Evolutionary conservation across 768 basidiomycete genomes (phyloP), one percentile per base, ranked within the genome.

Genomic region (Leccinum ochraceum): DNA sequence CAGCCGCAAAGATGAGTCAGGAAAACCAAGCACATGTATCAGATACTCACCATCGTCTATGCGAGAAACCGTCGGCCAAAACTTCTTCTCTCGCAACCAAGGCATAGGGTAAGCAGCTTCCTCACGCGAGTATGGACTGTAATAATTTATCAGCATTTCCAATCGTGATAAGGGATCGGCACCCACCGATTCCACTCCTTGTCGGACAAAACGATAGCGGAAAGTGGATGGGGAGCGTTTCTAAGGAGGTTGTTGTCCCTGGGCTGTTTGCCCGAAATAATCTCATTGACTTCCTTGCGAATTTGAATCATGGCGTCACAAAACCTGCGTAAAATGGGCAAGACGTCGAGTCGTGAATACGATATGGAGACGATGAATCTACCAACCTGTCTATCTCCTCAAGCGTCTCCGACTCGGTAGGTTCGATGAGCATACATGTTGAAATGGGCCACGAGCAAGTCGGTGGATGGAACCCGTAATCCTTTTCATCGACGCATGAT

Each of bases 241-340:
- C 88, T 93, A 62, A 99, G 80, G 17, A 96, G 74, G 72, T 99
- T 99, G 78, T 94, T 92, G 63, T 92, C 92, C 71, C 82, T 89
- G 3, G 94, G 91, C 73, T 96, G 94, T 69, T 88, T 89, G 53
- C 96, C 97, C 17, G 82, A 77, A 49, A 90, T 83, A 67, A 99
- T 83, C 53, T 95, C 92, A 58, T 95, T 88, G 0, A 87, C 95
- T 75, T 99, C 97, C 67, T 86, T 79, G 54, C 95, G 90, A 65
- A 99, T 99, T 64, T 90, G 85, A 64, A 99, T 95, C 94, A 98
- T 97, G 22, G 97, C 96, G 66, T 98, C 94, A 76, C 96, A 97
- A 80, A 99, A 98, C 69, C 92, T 92, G 62, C 39, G 52, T 34
- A 10, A 42, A 49, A 52, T 34, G 34, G 22, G 57, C 22, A 3